Evolutionary conservation across 257 asterid genomes (phyloP).

Genomic region (Ilex asprella): DNA sequence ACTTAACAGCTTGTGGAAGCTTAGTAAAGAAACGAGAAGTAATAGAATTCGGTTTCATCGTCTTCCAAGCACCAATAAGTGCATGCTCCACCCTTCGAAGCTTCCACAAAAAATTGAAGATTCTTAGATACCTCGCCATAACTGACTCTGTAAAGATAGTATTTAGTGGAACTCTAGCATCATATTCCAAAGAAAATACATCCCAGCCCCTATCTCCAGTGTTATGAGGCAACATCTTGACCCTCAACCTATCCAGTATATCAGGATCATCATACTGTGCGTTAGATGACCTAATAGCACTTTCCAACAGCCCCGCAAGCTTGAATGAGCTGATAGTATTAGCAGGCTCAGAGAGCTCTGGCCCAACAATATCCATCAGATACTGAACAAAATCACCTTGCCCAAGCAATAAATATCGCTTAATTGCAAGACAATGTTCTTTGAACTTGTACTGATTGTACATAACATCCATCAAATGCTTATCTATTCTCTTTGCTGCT

Average conservation of each 20-base stretch:
- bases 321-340: slow-evolving; percentile 91
- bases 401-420: slow-evolving; percentile 92
- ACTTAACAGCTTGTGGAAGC: slow-evolving; percentile 69
- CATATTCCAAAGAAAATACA: slow-evolving; percentile 93
- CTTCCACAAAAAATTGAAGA: slow-evolving; percentile 96
- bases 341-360: slow-evolving; percentile 94
- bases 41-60: slow-evolving; percentile 93
- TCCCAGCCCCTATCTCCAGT: slow-evolving; percentile 99
- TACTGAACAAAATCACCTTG: slow-evolving; percentile 99
- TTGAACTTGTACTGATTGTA: slow-evolving; percentile 72
- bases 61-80: slow-evolving; percentile 88
- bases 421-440: slow-evolving; percentile 97
- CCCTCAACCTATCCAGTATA: slow-evolving; percentile 82
- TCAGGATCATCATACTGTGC: slow-evolving; percentile 95
- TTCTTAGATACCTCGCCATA: slow-evolving; percentile 77
- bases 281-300: slow-evolving; percentile 86
- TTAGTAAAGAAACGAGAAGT: slow-evolving; percentile 68
- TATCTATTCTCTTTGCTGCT: slow-evolving; percentile 92
- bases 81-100: slow-evolving; percentile 95
- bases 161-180: slow-evolving; percentile 81
- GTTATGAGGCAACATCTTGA: slow-evolving; percentile 94
- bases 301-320: slow-evolving; percentile 88
- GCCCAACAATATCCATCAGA: slow-evolving; percentile 92
- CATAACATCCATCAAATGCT: slow-evolving; percentile 82
- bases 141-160: slow-evolving; percentile 90